Percentiles rank a stretch among this genome's conserved stretches.
phyloP scores from a whole-genome alignment of 495 filamentous ascomycete genomes.

The Tuber aestivum region DNA sequence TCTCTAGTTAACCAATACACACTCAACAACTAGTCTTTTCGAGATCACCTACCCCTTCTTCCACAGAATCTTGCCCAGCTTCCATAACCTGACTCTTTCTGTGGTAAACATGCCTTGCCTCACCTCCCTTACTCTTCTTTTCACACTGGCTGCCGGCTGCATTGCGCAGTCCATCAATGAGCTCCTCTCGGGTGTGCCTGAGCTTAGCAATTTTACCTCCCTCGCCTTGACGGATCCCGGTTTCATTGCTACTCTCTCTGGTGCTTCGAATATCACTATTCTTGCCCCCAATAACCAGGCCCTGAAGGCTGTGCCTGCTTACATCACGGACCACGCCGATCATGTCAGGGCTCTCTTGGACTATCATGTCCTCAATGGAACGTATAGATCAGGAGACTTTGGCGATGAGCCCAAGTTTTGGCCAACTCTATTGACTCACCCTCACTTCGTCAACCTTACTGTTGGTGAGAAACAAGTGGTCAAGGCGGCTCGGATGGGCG shows the following conservation, averaged over 20 bases:
- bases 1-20: not conserved
- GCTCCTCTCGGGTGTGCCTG: conserved; percentile 2
- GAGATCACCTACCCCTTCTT: not conserved
- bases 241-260: conserved; percentile 45
- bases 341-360: conserved; percentile 50
- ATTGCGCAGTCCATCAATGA: conserved; percentile 23
- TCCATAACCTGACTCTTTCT: not conserved
- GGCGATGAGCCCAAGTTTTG: conserved; percentile 49
- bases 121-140: conserved; percentile 15
- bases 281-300: conserved; percentile 61
- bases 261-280: conserved; percentile 55
- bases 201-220: conserved; percentile 10
- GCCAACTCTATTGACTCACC: conserved; percentile 53
- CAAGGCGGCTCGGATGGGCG: conserved; percentile 39
- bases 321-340: conserved; percentile 43
- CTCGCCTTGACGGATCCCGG: conserved; percentile 47
- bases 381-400: conserved; percentile 47
- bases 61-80: not conserved
- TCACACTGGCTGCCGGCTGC: conserved; percentile 16
- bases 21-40: not conserved
- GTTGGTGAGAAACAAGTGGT: conserved; percentile 48
- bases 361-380: conserved; percentile 63
- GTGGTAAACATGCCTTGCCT: conserved; percentile 15
- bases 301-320: conserved; percentile 36
- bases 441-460: conserved; percentile 50